These are phyloP conservation scores for Arthrobotrys sphaeroides DNA, from an alignment of 2,329 filamentous ascomycete genomes.

Conservation along the genomic window DNA sequence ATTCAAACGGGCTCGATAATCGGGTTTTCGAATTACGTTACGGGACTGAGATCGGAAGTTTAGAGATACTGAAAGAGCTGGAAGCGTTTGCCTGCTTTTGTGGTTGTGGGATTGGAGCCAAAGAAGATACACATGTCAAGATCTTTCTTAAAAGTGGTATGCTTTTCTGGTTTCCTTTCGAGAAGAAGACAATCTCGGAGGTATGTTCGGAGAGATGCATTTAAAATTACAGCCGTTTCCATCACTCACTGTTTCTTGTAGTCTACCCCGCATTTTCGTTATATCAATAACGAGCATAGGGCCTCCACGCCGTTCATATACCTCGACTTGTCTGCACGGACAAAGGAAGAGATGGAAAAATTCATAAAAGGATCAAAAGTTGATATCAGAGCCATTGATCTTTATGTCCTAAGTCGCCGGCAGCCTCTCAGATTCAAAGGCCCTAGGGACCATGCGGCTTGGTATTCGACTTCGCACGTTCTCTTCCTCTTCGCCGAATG, in stretches of 20 bases:
- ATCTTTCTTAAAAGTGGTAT: slow-evolving; percentile 35
- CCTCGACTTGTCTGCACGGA: slow-evolving; percentile 13
- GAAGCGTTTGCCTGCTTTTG: slow-evolving; percentile 40
- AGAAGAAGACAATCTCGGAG: slow-evolving; percentile 21
- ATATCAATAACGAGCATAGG: slow-evolving; percentile 31
- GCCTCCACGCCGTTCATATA: slow-evolving; percentile 19
- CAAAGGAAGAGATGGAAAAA: slow-evolving; percentile 30
- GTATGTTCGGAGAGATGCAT: neutral
- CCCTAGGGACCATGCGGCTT: slow-evolving; percentile 27
- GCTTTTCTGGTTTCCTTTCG: slow-evolving; percentile 45
- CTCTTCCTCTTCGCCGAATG: slow-evolving; percentile 44
- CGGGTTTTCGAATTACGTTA: slow-evolving; percentile 38
- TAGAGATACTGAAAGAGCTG: slow-evolving; percentile 8
- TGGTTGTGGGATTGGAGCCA: slow-evolving; percentile 19
- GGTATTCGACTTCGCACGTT: slow-evolving; percentile 36
- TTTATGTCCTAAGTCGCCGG: slow-evolving; percentile 17
- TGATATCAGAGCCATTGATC: slow-evolving; percentile 20
- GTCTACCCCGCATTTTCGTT: slow-evolving; percentile 15
- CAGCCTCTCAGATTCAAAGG: slow-evolving; percentile 15
- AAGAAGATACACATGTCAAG: slow-evolving; percentile 34
- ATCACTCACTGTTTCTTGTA: no score
- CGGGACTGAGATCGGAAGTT: slow-evolving; percentile 7
- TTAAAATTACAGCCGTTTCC: no score
- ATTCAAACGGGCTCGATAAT: slow-evolving; percentile 22
- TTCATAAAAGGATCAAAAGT: slow-evolving; percentile 1